A percentile compares a stretch with the other conserved stretches of the same genome.
These are phyloP conservation scores for Saccharomycopsis amapae DNA, from an alignment of 805 yeast genomes.

Conservation along the genomic window DNA sequence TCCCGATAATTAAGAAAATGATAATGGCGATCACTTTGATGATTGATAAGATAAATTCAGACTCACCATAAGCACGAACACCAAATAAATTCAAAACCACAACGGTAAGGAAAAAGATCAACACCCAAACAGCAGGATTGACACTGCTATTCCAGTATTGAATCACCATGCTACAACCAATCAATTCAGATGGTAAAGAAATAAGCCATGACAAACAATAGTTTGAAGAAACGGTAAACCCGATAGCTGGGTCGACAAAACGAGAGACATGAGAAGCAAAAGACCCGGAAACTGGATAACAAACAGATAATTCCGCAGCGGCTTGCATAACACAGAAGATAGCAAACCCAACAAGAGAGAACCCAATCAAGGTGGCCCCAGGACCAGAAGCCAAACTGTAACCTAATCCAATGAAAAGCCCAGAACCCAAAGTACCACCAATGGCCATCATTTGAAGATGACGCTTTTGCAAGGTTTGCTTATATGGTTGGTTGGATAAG, in stretches of 20 bases:
- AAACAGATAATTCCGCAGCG: slow-evolving; percentile 30
- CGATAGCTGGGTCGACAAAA: slow-evolving; percentile 53
- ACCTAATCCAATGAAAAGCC: slow-evolving; percentile 61
- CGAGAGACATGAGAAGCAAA: slow-evolving; percentile 51
- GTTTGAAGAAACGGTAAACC: slow-evolving; percentile 56
- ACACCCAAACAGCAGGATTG: slow-evolving; percentile 43
- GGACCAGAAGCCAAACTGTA: slow-evolving; percentile 45
- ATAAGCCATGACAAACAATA: slow-evolving; percentile 48
- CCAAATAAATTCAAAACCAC: slow-evolving; percentile 45
- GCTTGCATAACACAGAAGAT: slow-evolving; percentile 28
- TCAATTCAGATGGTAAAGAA: slow-evolving; percentile 43
- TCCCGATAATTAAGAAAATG: slow-evolving; percentile 48
- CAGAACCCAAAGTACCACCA: slow-evolving; percentile 71
- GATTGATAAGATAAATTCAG: slow-evolving; percentile 43
- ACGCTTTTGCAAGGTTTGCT: slow-evolving; percentile 45
- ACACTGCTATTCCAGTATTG: slow-evolving; percentile 39
- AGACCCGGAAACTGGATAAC: slow-evolving; percentile 61
- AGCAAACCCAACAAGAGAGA: slow-evolving; percentile 25
- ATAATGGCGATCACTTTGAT: slow-evolving; percentile 42
- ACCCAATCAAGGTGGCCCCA: slow-evolving; percentile 26
- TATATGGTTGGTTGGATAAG: slow-evolving; percentile 42
- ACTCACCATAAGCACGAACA: slow-evolving; percentile 47
- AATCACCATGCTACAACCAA: slow-evolving; percentile 48
- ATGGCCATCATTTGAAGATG: too few relatives aligned
- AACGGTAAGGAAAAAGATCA: slow-evolving; percentile 42